Percentiles rank a stretch among this genome's conserved stretches.
These are phyloP conservation scores for Tricharina praecox DNA, from an alignment of 495 filamentous ascomycete species.

Conservation along the genomic window DNA sequence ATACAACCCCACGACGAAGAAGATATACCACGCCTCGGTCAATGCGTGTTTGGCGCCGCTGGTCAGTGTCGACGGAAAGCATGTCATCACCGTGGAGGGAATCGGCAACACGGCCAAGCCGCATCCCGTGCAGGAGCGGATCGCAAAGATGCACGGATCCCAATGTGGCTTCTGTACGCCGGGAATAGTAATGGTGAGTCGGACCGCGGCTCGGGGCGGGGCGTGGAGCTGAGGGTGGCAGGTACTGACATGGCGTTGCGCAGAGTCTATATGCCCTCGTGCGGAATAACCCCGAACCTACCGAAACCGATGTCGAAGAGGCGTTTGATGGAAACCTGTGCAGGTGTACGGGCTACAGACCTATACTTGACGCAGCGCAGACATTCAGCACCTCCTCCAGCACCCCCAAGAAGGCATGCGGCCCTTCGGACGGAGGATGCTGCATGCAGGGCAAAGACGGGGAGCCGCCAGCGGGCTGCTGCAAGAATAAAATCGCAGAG, in stretches of 20 bases:
- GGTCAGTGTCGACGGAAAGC: constrained; percentile 86
- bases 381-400: constrained; percentile 41
- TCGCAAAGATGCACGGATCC: constrained; percentile 55
- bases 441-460: constrained; percentile 45
- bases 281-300: constrained; percentile 50
- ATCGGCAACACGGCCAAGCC: constrained; percentile 78
- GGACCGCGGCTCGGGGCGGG: constrained; percentile 8
- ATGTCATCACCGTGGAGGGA: constrained; percentile 96
- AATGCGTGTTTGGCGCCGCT: constrained; percentile 91
- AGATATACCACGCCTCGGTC: constrained; percentile 79
- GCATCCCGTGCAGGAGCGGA: constrained; percentile 81
- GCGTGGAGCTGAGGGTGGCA: too few species aligned
- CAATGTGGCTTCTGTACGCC: constrained; percentile 84
- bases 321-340: constrained; percentile 93
- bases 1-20: constrained; percentile 74
- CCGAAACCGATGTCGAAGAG: constrained; percentile 64
- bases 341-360: constrained; percentile 85
- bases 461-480: constrained; percentile 38
- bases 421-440: constrained; percentile 39
- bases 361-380: constrained; percentile 82
- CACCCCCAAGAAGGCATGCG: constrained; percentile 31
- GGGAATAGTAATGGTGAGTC: constrained; percentile 74
- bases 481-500: constrained; percentile 32
- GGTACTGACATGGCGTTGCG: neutral
- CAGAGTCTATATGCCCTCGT: constrained; percentile 65